Evolutionary conservation across 2,329 filamentous ascomycete genomes (phyloP), one percentile per base, ranked within the genome.

Genomic region (Cladophialophora chaetospira): DNA sequence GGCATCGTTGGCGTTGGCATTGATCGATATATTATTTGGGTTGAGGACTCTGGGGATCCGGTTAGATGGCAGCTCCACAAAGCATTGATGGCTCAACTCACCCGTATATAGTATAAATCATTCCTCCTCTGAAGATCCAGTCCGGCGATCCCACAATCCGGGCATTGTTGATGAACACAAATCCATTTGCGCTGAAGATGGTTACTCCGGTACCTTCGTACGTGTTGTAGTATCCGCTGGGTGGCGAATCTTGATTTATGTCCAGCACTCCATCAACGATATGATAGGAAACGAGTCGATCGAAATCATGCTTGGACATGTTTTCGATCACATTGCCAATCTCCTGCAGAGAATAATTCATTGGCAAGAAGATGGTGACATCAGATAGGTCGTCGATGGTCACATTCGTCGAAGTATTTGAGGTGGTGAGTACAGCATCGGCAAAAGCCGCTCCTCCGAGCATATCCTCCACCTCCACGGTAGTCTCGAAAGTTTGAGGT

Each of bases 291-390:
- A 60, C 35, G 13, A 57, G 10, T 3, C 48, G 49, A n/a, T 57
- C 36, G 8, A 57, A 42, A 15, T 60, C 57, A 17, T 17, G 11
- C 33, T 38, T 36, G 42, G 29, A 40, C 53, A 47, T 48, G 8
- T 44, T 53, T 17, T 45, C 23, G 29, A 53, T 44, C n/a, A 53
- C 21, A 40, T 36, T 57, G 43, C 57, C 57, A 38, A 57, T 43
- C 5, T 57, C 47, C 29, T 49, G 36, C 21, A 60, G 17, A 11
- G 57, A 55, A 25, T 54, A 40, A 26, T 60, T 57, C 36, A 53
- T 60, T 8, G 57, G 57, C 10, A 60, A 25, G 49, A 60, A 60
- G 28, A 60, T 31, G 2, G 57, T 60, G 42, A 57, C 48, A 11
- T 53, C 49, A 13, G 57, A 56, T 23, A 60, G 48, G n/a, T 53